A percentile compares a stretch with the other conserved stretches of the same genome.
These are phyloP conservation scores for Cladosporium cucumerinum DNA, from an alignment of 2,329 filamentous ascomycete species.

Conservation along the genomic window DNA sequence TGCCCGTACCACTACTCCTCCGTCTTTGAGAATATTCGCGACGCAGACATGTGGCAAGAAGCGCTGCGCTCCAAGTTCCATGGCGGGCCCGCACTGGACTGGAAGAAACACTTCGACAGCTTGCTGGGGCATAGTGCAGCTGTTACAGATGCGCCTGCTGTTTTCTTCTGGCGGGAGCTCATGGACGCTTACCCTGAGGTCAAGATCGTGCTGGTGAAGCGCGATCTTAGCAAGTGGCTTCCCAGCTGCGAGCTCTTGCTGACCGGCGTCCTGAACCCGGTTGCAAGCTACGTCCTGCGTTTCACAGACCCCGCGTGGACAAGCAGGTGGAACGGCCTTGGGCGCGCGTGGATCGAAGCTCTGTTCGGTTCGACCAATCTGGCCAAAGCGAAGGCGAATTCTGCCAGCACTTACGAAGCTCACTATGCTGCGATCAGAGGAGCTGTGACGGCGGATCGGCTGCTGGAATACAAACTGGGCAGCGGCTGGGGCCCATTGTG, in stretches of 20 bases:
- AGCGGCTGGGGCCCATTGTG: slow-evolving; percentile 34
- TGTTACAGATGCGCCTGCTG: slow-evolving; percentile 20
- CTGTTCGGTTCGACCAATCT: background rate
- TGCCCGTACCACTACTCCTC: slow-evolving; percentile 23
- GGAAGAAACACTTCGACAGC: background rate
- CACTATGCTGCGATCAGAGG: slow-evolving; percentile 20
- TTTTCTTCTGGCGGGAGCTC: slow-evolving; percentile 36
- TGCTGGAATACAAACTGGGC: slow-evolving; percentile 29
- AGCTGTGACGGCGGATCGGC: slow-evolving; percentile 24
- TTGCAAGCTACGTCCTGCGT: background rate
- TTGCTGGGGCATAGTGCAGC: background rate
- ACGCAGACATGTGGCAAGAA: slow-evolving; percentile 20
- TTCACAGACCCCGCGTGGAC: background rate
- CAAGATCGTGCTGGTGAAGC: slow-evolving; percentile 52
- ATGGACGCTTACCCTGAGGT: slow-evolving; percentile 60
- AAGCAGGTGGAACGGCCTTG: background rate
- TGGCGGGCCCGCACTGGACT: background rate
- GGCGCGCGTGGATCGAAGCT: background rate
- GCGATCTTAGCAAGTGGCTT: background rate
- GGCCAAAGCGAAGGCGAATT: background rate
- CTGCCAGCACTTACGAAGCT: background rate
- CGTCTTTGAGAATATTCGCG: slow-evolving; percentile 20
- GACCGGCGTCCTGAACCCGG: background rate
- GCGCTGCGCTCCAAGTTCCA: slow-evolving; percentile 18
- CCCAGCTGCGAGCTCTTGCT: background rate